Base-by-base conservation (phyloP, 345 rosid genomes). In the Jatropha curcas region DNA sequence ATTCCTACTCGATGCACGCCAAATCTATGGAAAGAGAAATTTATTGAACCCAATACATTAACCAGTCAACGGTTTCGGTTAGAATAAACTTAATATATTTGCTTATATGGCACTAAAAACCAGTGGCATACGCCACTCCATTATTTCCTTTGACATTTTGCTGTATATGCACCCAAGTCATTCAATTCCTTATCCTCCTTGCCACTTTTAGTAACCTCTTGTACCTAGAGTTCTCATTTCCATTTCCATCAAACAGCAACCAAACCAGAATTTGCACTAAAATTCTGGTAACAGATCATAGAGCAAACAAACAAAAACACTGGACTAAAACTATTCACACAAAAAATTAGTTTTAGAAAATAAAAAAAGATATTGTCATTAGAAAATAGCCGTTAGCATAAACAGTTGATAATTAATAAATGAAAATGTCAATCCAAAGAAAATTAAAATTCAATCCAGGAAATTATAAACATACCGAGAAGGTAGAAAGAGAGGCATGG, bases 401-500 rank as follows among this genome's bases (percentile, higher is more conserved):
- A 48, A 17, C 1, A n/a, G 9, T 17, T 13, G 16, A 25, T 56
- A 20, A 30, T 28, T 8, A 28, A 27, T 7, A 51, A 28, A 67
- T 16, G 35, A 56, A 27, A 39, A 37, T 5, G 5, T 0, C 1
- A 31, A 31, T 28, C 4, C 52, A 65, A 62, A 4, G 17, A 65
- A 46, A 65, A 28, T 14, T 13, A 33, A 46, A 45, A 1, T 0
- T 19, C 14, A 61, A 61, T 20, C 45, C 25, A 0, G 22, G 73
- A 31, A 17, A 22, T n/a, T 1, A 68, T 3, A 9, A 78, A 81
- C 88, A 46, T 79, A 95, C 99, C 68, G 97, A 91, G 88, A 91
- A 86, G 34, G 84, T 67, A 75, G 87, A 85, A 66, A 98, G 90
- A 48, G 80, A 92, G 70, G 97, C 85, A 61, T 88, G 87, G 70